These are phyloP conservation scores for Thielaviopsis ethacetica DNA, from an alignment of 2,329 filamentous ascomycete genomes.

Conservation along the genomic window DNA sequence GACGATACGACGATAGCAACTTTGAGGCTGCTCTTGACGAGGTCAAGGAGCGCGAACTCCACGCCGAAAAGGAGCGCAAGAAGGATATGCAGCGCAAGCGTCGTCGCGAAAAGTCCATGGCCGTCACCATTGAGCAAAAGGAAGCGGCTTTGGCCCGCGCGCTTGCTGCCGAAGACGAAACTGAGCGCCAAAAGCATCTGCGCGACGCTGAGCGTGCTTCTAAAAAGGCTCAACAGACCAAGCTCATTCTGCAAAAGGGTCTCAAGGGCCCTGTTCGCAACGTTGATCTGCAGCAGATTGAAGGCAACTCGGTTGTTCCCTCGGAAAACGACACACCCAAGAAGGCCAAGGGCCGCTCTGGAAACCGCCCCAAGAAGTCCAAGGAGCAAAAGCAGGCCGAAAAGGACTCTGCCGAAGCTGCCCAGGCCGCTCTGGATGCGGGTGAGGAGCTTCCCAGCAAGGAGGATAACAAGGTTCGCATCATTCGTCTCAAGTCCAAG, in stretches of 20 bases:
- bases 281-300: conserved; percentile 56
- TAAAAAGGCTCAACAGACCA: conserved; percentile 84
- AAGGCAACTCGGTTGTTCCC: conserved; percentile 69
- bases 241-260: conserved; percentile 71
- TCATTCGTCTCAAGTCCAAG: conserved; percentile 42
- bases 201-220: conserved; percentile 78
- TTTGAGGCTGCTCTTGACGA: conserved; percentile 70
- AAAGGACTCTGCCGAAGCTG: conserved; percentile 69
- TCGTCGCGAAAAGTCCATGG: conserved; percentile 88
- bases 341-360: conserved; percentile 38
- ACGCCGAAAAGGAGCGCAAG: conserved; percentile 95
- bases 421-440: conserved; percentile 67
- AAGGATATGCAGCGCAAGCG: conserved; percentile 99
- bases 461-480: conserved; percentile 43
- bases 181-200: conserved; percentile 64
- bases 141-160: conserved; percentile 67
- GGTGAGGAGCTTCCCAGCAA: conserved; percentile 54
- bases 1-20: conserved; percentile 59
- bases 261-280: conserved; percentile 59
- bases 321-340: conserved; percentile 38
- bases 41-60: conserved; percentile 77
- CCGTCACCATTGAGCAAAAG: conserved; percentile 80
- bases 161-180: conserved; percentile 61
- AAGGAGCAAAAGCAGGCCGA: conserved; percentile 74
- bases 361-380: conserved; percentile 72